phyloP scores from a whole-genome alignment of 2,329 filamentous ascomycete genomes.

The Pseudogymnoascus sp. region DNA sequence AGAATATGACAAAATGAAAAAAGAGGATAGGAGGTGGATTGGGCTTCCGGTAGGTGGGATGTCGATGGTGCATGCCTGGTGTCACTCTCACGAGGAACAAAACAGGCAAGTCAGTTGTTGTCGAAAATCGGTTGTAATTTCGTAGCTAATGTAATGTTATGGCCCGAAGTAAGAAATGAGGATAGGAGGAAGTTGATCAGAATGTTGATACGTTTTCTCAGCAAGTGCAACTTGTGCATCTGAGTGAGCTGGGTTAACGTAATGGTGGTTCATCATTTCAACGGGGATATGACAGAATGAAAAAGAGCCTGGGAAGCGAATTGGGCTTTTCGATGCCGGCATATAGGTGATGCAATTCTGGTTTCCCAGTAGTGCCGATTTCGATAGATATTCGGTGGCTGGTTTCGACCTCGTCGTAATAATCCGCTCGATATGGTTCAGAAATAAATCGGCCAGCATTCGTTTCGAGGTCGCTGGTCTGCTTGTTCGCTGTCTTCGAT shows the following conservation, averaged over 20 bases:
- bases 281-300: constrained; percentile 1
- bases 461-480: neutral
- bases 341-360: neutral
- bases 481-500: neutral
- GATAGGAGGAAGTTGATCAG: constrained; percentile 1
- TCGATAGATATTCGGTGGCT: neutral
- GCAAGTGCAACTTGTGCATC: constrained; percentile 9
- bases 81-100: neutral
- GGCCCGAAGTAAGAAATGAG: neutral
- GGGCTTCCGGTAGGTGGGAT: neutral
- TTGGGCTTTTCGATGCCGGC: neutral
- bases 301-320: neutral
- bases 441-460: neutral
- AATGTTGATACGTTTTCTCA: constrained; percentile 9
- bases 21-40: neutral
- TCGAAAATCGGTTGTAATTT: neutral
- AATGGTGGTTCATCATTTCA: constrained; percentile 9
- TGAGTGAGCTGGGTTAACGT: constrained; percentile 10
- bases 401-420: neutral
- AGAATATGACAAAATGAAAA: neutral
- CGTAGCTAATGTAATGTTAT: neutral
- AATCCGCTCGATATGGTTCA: neutral
- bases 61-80: neutral
- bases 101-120: neutral
- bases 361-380: neutral